Evolutionary conservation across 352 stramenopile genomes (phyloP), one percentile per base, ranked within the genome.

Genomic region (Pythium periplocum): DNA sequence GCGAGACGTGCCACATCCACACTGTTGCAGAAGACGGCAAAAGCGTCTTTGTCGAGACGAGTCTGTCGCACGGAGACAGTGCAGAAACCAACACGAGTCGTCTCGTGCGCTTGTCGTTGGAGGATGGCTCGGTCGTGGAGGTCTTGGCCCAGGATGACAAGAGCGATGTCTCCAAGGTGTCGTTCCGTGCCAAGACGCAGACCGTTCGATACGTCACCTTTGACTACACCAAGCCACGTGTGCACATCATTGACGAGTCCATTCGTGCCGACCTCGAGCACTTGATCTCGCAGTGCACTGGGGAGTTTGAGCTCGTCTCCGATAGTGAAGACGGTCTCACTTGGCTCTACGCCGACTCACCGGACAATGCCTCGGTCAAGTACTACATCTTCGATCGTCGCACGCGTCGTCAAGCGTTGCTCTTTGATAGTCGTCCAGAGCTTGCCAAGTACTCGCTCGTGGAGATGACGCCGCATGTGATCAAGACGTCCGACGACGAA

Each of bases 281-380:
- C 0, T 37, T 80, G 36, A 30, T 67, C 10, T 36, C 51, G 17
- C 8, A 64, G 7, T 34, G 35, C 9, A 17, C 49, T 2, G 64
- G 71, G 26, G 46, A 59, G 17, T 71, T 75, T 26, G 63, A 46
- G 64, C 59, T 72, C 26, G 64, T 71, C 32, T 71, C 61, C 33
- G 59, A 47, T 4, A 71, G 57, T 36, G 60, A 63, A 10, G 67
- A 79, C 57, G 80, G 94, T 48, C 52, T 66, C 26, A 80, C 76
- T 11, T 95, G 78, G 81, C 67, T 78, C 26, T 81, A 59, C 56
- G 58, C 51, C 30, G 74, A 73, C 30, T 59, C 81, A n/a, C 71
- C 89, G n/a, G 66, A 95, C 55, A 74, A 94, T 52, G 56, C 51
- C 30, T 68, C 68, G 40, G 59, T 68, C 45, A 64, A 69, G 55